Percentiles rank a stretch among this genome's conserved stretches.
phyloP scores from a whole-genome alignment of 805 yeast genomes.

The Saccharomycopsis schoenii region DNA sequence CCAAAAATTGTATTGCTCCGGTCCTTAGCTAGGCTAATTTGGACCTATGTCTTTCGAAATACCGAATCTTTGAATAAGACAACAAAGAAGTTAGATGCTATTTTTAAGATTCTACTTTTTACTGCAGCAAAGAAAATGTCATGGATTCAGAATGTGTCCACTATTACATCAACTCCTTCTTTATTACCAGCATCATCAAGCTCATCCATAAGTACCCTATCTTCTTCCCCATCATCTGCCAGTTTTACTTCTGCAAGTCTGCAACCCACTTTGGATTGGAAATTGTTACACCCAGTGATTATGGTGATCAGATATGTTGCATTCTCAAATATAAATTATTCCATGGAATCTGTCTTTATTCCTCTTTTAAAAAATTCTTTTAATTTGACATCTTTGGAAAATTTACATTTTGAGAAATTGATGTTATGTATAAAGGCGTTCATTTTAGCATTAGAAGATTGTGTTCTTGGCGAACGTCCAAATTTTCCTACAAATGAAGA shows the following conservation, averaged over 20 bases:
- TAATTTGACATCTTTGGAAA: constrained; percentile 46
- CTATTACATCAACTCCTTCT: not conserved
- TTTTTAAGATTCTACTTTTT: constrained; percentile 48
- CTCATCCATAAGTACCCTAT: not conserved
- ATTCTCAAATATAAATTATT: constrained; percentile 64
- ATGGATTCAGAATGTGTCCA: constrained; percentile 48
- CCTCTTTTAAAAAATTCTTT: constrained; percentile 58
- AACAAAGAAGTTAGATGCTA: constrained; percentile 59
- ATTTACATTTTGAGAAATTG: constrained; percentile 57
- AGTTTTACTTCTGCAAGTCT: not conserved
- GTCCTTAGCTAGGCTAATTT: constrained; percentile 62
- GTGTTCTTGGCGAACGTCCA: constrained; percentile 48
- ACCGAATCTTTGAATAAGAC: constrained; percentile 86
- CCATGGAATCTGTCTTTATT: constrained; percentile 66
- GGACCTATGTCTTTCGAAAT: constrained; percentile 85
- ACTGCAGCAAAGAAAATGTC: constrained; percentile 40
- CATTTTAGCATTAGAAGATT: constrained; percentile 58
- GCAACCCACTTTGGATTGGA: constrained; percentile 31
- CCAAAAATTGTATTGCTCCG: constrained; percentile 49
- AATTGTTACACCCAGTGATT: constrained; percentile 53
- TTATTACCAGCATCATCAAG: not conserved
- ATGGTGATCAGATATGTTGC: constrained; percentile 74
- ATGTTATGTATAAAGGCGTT: constrained; percentile 64
- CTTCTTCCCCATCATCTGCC: not conserved
- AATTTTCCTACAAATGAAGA: constrained; percentile 56